These are phyloP conservation scores for Lentinula sp. DNA, from an alignment of 768 basidiomycete genomes.

Conservation along the genomic window DNA sequence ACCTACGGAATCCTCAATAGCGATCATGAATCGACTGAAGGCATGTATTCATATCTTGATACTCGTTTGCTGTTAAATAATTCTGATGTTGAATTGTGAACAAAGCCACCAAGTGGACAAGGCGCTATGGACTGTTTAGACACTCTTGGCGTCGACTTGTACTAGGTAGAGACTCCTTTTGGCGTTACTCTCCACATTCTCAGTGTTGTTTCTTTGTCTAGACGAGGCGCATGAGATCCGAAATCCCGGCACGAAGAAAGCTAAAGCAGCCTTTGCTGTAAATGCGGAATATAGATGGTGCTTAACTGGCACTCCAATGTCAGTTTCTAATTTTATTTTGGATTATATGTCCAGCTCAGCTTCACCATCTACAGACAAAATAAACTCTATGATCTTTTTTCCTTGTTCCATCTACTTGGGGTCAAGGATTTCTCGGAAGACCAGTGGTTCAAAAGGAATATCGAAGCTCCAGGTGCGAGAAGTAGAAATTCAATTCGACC, in stretches of 20 bases:
- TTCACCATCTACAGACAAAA: constrained; percentile 57
- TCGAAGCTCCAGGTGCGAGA: constrained; percentile 72
- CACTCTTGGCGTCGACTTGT: constrained; percentile 83
- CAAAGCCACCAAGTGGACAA: constrained; percentile 34
- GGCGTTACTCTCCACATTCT: not conserved
- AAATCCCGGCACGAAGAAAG: constrained; percentile 49
- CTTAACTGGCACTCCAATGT: constrained; percentile 84
- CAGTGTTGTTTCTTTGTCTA: constrained; percentile 15
- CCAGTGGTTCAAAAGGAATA: constrained; percentile 70
- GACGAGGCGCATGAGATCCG: constrained; percentile 96
- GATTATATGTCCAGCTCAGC: not conserved
- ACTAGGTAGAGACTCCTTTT: constrained; percentile 48
- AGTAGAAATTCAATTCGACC: constrained; percentile 75
- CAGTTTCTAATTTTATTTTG: constrained; percentile 10
- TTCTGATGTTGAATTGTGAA: constrained; percentile 32
- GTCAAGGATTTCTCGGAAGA: constrained; percentile 77
- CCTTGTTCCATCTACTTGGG: constrained; percentile 83
- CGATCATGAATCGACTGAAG: constrained; percentile 53
- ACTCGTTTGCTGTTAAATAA: constrained; percentile 34
- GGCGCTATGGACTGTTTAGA: constrained; percentile 60
- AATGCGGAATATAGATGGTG: constrained; percentile 81
- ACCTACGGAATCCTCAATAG: constrained; percentile 81
- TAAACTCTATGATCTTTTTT: constrained; percentile 82
- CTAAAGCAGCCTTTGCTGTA: constrained; percentile 72
- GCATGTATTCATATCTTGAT: constrained; percentile 21